phyloP scores from a whole-genome alignment of 129 eudicot species.

The Escallonia herrerae region DNA sequence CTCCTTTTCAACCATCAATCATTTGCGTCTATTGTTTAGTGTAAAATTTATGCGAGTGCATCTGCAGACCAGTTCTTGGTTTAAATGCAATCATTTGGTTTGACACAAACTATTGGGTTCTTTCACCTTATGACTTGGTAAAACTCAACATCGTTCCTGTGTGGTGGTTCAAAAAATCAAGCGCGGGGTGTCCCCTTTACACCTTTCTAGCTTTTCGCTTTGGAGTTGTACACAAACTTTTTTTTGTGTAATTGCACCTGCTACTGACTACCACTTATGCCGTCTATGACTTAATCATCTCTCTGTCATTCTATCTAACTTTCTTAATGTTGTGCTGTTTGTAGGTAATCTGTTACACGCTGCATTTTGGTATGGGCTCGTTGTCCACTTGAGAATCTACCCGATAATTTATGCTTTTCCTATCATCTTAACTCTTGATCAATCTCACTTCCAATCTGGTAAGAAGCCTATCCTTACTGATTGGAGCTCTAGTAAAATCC shows the following conservation, averaged over 20 bases:
- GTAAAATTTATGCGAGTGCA: too few relatives aligned
- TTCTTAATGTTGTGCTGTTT: slow-evolving; percentile 7
- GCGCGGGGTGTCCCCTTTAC: not conserved
- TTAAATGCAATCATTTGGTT: too few relatives aligned
- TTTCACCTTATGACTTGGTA: too few relatives aligned
- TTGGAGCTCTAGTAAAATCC: slow-evolving; percentile 41
- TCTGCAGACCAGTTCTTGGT: too few relatives aligned
- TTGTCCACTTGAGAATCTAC: slow-evolving; percentile 92
- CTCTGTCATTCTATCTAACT: not conserved
- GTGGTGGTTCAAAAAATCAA: too few relatives aligned
- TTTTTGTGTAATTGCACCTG: not conserved
- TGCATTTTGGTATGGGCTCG: slow-evolving; percentile 91
- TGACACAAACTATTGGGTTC: too few relatives aligned
- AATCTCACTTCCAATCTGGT: slow-evolving; percentile 42
- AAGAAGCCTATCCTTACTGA: slow-evolving; percentile 50
- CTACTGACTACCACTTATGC: not conserved
- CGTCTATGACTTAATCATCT: not conserved
- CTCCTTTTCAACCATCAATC: too few relatives aligned
- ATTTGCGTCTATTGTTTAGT: too few relatives aligned
- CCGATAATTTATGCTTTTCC: slow-evolving; percentile 93
- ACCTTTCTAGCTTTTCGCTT: not conserved
- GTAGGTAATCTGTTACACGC: slow-evolving; percentile 71
- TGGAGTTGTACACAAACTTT: not conserved
- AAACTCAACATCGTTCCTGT: too few relatives aligned
- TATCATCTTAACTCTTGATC: slow-evolving; percentile 63